These are phyloP conservation scores for Papiliotrema flavescens DNA, from an alignment of 1,284 basidiomycete species.

Conservation along the genomic window DNA sequence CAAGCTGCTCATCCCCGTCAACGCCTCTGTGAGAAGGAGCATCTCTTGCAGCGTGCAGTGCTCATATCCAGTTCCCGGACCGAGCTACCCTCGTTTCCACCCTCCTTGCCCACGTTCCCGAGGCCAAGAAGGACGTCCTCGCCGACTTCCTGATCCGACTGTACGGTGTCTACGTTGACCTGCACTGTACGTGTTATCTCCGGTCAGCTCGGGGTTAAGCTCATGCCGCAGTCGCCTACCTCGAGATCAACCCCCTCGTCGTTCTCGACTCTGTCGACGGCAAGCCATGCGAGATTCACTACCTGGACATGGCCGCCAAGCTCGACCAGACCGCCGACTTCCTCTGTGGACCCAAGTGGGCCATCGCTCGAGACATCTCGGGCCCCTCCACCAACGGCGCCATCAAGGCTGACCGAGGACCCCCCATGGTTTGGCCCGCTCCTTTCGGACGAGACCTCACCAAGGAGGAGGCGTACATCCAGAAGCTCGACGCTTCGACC, in stretches of 20 bases:
- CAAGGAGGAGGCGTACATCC: slow-evolving; percentile 97
- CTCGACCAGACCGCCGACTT: slow-evolving; percentile 96
- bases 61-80: slow-evolving; percentile 62
- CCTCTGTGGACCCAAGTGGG: slow-evolving; percentile 98
- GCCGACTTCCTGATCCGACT: slow-evolving; percentile 92
- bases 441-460: slow-evolving; percentile 98
- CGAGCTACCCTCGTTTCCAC: slow-evolving; percentile 69
- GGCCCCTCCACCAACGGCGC: slow-evolving; percentile 55
- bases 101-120: slow-evolving; percentile 74
- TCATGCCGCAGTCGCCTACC: slow-evolving; percentile 68
- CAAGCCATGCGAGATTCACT: slow-evolving; percentile 78
- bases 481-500: slow-evolving; percentile 94
- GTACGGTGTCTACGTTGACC: slow-evolving; percentile 95
- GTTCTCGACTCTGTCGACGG: slow-evolving; percentile 78
- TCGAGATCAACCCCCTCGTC: slow-evolving; percentile 99
- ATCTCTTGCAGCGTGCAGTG: background rate
- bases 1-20: slow-evolving; percentile 79
- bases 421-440: slow-evolving; percentile 95
- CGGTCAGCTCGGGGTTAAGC: slow-evolving; percentile 28
- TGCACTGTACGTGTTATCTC: slow-evolving; percentile 61
- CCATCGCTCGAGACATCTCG: slow-evolving; percentile 86
- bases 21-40: slow-evolving; percentile 23
- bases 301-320: slow-evolving; percentile 99
- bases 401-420: slow-evolving; percentile 85
- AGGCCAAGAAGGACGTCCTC: slow-evolving; percentile 76